A percentile compares a stretch with the other conserved stretches of the same genome.
Evolutionary conservation across 2,329 filamentous ascomycete genomes (phyloP).

Genomic region (Plenodomus tracheiphilus): DNA sequence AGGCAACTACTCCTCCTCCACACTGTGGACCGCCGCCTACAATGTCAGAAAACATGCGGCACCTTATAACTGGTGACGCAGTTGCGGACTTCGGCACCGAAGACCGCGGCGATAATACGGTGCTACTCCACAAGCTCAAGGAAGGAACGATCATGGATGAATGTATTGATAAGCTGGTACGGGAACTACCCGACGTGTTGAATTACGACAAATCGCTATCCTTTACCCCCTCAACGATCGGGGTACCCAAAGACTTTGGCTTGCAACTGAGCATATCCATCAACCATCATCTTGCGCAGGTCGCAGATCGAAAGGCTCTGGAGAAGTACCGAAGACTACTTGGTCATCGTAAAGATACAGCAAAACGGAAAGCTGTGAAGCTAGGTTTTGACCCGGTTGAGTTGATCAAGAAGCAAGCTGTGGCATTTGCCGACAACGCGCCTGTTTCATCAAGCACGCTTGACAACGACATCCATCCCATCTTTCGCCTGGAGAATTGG

Average conservation of each 20-base stretch:
- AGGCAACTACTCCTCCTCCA: conserved; percentile 28
- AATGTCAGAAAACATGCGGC: conserved; percentile 36
- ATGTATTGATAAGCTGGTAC: conserved; percentile 43
- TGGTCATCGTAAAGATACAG: conserved; percentile 38
- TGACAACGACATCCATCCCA: conserved; percentile 41
- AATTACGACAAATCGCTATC: conserved; percentile 39
- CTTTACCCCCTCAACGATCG: conserved; percentile 45
- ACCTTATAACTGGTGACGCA: conserved; percentile 31
- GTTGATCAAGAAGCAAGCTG: conserved; percentile 45
- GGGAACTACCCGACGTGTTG: conserved; percentile 39
- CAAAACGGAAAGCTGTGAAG: conserved; percentile 36
- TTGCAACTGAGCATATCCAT: conserved; percentile 44
- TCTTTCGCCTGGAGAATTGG: conserved; percentile 45
- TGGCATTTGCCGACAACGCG: conserved; percentile 32
- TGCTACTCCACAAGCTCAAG: conserved; percentile 40
- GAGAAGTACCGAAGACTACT: conserved; percentile 44
- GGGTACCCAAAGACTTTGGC: conserved; percentile 44
- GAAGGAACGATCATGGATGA: conserved; percentile 43
- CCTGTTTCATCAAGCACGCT: conserved; percentile 31
- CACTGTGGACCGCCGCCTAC: conserved; percentile 36
- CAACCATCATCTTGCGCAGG: conserved; percentile 44
- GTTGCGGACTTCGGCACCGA: conserved; percentile 27
- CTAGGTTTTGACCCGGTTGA: conserved; percentile 46
- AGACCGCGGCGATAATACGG: conserved; percentile 29
- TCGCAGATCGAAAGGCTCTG: conserved; percentile 41